Evolutionary conservation across 495 filamentous ascomycete genomes (phyloP), one percentile per base, ranked within the genome.

Genomic region (Xylaria nigripes): DNA sequence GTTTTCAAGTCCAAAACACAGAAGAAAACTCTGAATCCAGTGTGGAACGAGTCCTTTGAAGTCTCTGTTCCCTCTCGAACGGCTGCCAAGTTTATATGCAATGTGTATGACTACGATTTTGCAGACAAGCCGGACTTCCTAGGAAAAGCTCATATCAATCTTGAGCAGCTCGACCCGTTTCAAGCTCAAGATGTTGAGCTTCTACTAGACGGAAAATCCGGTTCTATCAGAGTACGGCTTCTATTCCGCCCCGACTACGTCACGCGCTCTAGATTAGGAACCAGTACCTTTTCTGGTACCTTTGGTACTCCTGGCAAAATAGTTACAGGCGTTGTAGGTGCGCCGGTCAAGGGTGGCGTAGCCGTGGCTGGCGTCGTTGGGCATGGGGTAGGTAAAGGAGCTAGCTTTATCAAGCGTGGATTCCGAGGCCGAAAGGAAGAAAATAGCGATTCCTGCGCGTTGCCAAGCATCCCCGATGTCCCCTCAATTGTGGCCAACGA

Each of bases 31-130:
- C 78, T 97, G 10, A 84, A 92, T 57, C 93, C 93, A 8, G 79
- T 83, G 0, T 99, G 93, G 93, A 96, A 96, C 61, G 94, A 99
- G 63, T 85, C 81, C 63, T 97, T 97, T 65, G 93, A 96, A 63
- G 77, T 86, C 5, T 76, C 84, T 3, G 70, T 99, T 61, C 82
- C 84, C 38, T 92, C 88, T 3, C 74, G 93, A 30, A 95, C 89
- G 8, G 90, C 81, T 0, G 86, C 90, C n/a, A 76, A 90, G 12
- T 93, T 97, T 73, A 80, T 78, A 19, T 85, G 90, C 51, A 84
- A 86, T 41, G 81, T 96, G 6, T 93, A 86, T 65, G 93, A 99
- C 66, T 99, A 90, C 84, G 93, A 99, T 66, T 89, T 95, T 73
- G 90, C 84, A 47, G 87, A 90, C 68, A 89, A 87, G 66, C 88